Evolutionary conservation across 768 basidiomycete species (phyloP).

Genomic region (Solioccasus polychromus): DNA sequence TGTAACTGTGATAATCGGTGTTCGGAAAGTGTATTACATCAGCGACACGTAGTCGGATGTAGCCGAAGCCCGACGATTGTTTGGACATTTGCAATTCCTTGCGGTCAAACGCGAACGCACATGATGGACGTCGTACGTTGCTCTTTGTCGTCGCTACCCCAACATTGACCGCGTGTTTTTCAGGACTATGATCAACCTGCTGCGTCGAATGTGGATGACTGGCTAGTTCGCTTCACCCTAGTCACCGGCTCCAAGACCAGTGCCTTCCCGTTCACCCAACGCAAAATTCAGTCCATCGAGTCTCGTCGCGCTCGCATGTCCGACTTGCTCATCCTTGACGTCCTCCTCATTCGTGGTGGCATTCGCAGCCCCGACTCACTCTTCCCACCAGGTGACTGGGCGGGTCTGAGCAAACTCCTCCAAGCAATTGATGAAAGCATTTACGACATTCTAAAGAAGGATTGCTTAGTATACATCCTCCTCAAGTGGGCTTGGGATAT

Average conservation of each 20-base stretch:
- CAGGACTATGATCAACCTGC: conserved; percentile 14
- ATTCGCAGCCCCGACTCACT: conserved; percentile 56
- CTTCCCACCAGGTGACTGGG: conserved; percentile 64
- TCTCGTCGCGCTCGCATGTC: conserved; percentile 57
- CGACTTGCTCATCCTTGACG: conserved; percentile 70
- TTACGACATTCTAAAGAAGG: conserved; percentile 77
- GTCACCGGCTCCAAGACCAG: conserved; percentile 20
- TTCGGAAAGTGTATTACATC: conserved; percentile 4
- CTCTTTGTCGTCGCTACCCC: not conserved
- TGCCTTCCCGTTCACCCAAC: conserved; percentile 58
- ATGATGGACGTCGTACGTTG: conserved; percentile 30
- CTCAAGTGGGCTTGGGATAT: conserved; percentile 77
- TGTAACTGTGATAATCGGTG: too few species aligned
- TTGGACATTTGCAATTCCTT: not conserved
- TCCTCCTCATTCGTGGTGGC: conserved; percentile 64
- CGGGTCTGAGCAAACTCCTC: conserved; percentile 54
- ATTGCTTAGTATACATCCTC: conserved; percentile 77
- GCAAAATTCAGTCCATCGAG: conserved; percentile 55
- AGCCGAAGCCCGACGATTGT: conserved; percentile 13
- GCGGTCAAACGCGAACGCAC: conserved; percentile 1
- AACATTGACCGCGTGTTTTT: not conserved
- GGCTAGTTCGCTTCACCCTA: conserved; percentile 48
- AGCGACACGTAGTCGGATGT: conserved; percentile 8
- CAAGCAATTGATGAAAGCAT: conserved; percentile 55
- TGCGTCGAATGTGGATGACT: conserved; percentile 19